Percentiles rank a stretch among this genome's conserved stretches.
phyloP scores from a whole-genome alignment of 75 land plant genomes.

The Isoetes taiwanensis region DNA sequence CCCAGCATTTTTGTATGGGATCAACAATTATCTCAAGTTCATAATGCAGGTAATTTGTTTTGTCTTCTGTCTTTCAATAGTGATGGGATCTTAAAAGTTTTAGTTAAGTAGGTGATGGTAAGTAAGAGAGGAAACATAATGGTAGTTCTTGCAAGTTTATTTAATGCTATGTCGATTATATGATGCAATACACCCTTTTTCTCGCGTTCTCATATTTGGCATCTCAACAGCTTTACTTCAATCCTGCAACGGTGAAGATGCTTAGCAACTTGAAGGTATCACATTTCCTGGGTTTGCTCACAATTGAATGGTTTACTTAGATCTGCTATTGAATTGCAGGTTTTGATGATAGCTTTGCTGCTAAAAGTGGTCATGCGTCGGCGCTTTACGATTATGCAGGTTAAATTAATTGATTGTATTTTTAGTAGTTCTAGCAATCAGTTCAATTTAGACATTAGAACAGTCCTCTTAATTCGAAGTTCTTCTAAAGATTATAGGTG shows the following conservation, averaged over 20 bases:
- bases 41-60: constrained; percentile 69
- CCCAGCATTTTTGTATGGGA: constrained; percentile 85
- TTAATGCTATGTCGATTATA: no score
- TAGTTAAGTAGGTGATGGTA: no score
- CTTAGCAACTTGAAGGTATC: constrained; percentile 58
- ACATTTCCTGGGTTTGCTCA: not conserved
- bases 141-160: not conserved
- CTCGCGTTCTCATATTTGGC: not conserved
- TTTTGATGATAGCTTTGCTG: constrained; percentile 88
- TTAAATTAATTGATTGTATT: no score
- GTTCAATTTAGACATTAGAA: no score
- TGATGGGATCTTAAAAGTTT: not conserved
- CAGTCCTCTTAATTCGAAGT: no score
- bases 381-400: constrained; percentile 86
- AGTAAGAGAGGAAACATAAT: not conserved
- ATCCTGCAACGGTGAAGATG: constrained; percentile 99
- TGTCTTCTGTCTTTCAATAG: not conserved
- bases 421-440: no score
- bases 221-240: constrained; percentile 98
- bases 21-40: constrained; percentile 95
- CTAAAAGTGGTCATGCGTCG: constrained; percentile 76
- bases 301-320: not conserved
- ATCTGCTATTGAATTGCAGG: constrained; percentile 36
- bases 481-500: no score
- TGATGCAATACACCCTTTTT: no score